Evolutionary conservation across 2,329 filamentous ascomycete genomes (phyloP).

Genomic region (Rutstroemia sp.): DNA sequence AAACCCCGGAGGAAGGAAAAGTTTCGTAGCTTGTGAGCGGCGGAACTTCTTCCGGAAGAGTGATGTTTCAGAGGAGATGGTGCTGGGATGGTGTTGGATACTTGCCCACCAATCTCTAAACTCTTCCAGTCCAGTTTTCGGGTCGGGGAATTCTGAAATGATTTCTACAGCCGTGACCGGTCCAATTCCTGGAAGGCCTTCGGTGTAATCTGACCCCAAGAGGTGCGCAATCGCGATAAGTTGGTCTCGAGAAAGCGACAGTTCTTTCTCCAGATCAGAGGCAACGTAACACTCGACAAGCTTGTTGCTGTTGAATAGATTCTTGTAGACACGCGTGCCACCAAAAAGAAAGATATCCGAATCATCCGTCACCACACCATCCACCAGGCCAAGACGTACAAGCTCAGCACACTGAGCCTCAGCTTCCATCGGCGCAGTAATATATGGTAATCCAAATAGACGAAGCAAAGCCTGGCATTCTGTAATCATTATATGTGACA

Average conservation of each 20-base stretch:
- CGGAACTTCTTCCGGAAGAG: constrained; percentile 82
- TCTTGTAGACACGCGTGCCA: constrained; percentile 94
- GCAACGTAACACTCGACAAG: constrained; percentile 93
- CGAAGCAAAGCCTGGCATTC: constrained; percentile 89
- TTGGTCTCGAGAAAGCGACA: constrained; percentile 77
- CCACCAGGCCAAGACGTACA: constrained; percentile 77
- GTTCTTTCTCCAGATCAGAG: constrained; percentile 78
- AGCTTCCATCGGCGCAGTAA: constrained; percentile 97
- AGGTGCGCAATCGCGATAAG: constrained; percentile 87
- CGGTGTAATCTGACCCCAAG: constrained; percentile 89
- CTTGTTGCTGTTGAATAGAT: constrained; percentile 99
- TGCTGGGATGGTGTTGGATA: constrained; percentile 55
- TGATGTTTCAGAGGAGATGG: constrained; percentile 51
- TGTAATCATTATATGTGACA: constrained; percentile 89
- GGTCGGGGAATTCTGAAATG: constrained; percentile 72
- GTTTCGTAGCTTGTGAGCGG: constrained; percentile 67
- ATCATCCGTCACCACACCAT: constrained; percentile 96
- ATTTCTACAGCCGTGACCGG: constrained; percentile 95
- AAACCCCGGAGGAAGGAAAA: constrained; percentile 77
- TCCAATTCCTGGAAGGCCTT: constrained; percentile 82
- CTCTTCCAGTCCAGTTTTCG: constrained; percentile 48
- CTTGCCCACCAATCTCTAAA: constrained; percentile 86
- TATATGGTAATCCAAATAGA: constrained; percentile 89
- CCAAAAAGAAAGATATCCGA: constrained; percentile 96
- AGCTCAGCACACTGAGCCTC: constrained; percentile 96